Base-by-base conservation (phyloP, 208 protist genomes). In the Hexamita inflata region DNA sequence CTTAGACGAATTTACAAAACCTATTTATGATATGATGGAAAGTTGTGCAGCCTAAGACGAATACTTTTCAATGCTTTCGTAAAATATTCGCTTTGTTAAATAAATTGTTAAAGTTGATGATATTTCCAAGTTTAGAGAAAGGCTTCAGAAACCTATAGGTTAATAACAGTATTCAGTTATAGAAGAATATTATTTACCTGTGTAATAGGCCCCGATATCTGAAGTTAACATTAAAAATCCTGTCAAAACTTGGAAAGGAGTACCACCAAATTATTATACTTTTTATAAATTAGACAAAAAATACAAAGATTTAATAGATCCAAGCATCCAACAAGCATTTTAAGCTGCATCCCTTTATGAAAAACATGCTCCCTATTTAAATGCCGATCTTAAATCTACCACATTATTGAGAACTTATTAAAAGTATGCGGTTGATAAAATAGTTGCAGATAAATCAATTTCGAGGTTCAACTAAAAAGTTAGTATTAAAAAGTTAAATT, bases 371-470 rank as follows among this genome's bases (percentile, higher is more conserved):
- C 35, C 32, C n/a, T 34, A 40, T 45, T 15, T 70, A n/a, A 45
- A 70, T 13, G 64, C 64, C 15, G 11, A 13, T n/a, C 40, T 70
- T 30, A 70, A 70, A n/a, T n/a, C n/a, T n/a, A n/a, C n/a, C n/a
- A n/a, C n/a, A n/a, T n/a, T 42, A 9, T 45, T 70, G n/a, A n/a
- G 64, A 32, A 38, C 11, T 70, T 70, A 70, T 45, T 38, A 70
- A 49, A 19, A 40, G 11, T 34, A 32, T 70, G 9, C 64, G 11
- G 7, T 19, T 45, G 42, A 13, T n/a, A 70, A 70, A 70, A 34
- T 70, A n/a, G n/a, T n/a, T n/a, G n/a, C n/a, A n/a, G n/a, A n/a
- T 38, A 45, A 45, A 40, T 70, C 64, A 28, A 15, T 30, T 15
- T 15, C n/a, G 28, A 29, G n/a, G 28, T 35, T 62, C 7, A 38